Evolutionary conservation across 768 basidiomycete species (phyloP).

Genomic region (Gymnopilus junonius): DNA sequence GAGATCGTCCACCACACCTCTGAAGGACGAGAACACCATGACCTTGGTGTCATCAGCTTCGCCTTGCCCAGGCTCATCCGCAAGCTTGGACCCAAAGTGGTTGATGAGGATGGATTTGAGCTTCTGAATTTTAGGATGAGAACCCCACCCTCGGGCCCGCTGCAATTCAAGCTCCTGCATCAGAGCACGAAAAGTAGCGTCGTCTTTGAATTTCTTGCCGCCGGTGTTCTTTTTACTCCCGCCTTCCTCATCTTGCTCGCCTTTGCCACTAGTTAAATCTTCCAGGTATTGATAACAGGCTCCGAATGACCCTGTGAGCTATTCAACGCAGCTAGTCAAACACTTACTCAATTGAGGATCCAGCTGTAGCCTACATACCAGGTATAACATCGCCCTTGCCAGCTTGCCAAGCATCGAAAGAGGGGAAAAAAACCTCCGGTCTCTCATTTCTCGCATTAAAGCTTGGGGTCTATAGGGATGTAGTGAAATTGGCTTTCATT

Average conservation of each 20-base stretch:
- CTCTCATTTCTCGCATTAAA: conserved; percentile 40
- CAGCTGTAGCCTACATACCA: conserved; percentile 55
- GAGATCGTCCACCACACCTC: conserved; percentile 91
- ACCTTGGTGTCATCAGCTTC: conserved; percentile 65
- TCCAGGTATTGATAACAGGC: conserved; percentile 77
- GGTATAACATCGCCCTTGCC: conserved; percentile 86
- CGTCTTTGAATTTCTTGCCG: conserved; percentile 50
- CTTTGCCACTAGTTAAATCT: conserved; percentile 46
- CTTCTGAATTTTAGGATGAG: conserved; percentile 94
- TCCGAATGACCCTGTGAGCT: conserved; percentile 84
- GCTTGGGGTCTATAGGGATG: conserved; percentile 67
- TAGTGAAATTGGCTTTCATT: conserved; percentile 59
- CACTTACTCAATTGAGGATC: not conserved
- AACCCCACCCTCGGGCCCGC: conserved; percentile 53
- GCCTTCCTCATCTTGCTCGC: conserved; percentile 31
- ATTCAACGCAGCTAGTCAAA: not conserved
- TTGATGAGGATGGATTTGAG: conserved; percentile 75
- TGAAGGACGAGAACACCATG: conserved; percentile 94
- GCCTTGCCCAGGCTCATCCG: conserved; percentile 36
- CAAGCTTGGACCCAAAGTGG: conserved; percentile 68
- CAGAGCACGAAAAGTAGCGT: conserved; percentile 65
- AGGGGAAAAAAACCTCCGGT: conserved; percentile 51
- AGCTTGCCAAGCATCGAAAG: conserved; percentile 59
- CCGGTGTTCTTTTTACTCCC: conserved; percentile 44
- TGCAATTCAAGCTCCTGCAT: conserved; percentile 71